Evolutionary conservation across 1,284 basidiomycete species (phyloP).

Genomic region (Boletellus deceptivus): DNA sequence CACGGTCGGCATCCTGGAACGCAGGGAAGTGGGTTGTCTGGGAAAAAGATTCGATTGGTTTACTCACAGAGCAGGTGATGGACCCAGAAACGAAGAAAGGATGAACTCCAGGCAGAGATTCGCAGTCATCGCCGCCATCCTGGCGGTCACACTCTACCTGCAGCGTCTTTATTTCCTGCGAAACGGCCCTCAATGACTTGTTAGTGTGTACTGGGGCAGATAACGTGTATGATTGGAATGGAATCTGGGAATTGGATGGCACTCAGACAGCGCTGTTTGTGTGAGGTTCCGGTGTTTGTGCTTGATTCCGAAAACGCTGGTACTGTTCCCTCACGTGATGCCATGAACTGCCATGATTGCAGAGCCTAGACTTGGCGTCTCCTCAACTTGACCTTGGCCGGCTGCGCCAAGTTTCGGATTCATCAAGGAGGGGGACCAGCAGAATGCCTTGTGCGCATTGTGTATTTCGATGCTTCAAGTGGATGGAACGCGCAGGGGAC

Average conservation of each 20-base stretch:
- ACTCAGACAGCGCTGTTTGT: background rate
- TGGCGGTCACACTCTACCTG: conserved; percentile 8
- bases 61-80: conserved; percentile 39
- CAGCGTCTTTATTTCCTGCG: background rate
- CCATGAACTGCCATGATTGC: background rate
- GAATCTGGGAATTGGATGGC: background rate
- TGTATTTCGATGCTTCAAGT: conserved; percentile 86
- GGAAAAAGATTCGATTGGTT: conserved; percentile 58
- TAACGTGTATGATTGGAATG: background rate
- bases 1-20: conserved; percentile 43
- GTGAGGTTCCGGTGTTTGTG: background rate
- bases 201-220: background rate
- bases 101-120: conserved; percentile 37
- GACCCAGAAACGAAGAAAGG: conserved; percentile 44
- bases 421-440: background rate
- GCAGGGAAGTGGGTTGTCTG: conserved; percentile 40
- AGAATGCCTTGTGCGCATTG: conserved; percentile 48
- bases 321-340: conserved; percentile 4
- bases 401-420: background rate
- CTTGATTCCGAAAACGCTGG: too few species aligned
- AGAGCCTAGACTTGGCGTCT: background rate
- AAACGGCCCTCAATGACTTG: background rate
- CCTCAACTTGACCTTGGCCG: background rate
- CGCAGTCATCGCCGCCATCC: conserved; percentile 17
- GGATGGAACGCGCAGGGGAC: conserved; percentile 76